A percentile compares a stretch with the other conserved stretches of the same genome.
These are phyloP conservation scores for Mariannaea sp. DNA, from an alignment of 2,329 filamentous ascomycete species.

Conservation along the genomic window DNA sequence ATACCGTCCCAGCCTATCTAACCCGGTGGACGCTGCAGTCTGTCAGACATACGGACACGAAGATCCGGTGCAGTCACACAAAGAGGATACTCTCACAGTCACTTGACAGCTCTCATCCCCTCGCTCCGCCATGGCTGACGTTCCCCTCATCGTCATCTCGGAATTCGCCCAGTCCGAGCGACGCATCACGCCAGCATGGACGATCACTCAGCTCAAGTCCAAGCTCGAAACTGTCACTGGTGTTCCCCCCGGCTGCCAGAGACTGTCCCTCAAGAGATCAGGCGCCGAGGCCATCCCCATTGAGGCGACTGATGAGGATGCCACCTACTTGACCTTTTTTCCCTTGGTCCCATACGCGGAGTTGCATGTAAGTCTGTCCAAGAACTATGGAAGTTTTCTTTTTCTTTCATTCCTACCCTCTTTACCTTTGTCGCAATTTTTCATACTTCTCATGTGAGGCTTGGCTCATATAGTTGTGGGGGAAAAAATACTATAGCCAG, in stretches of 20 bases:
- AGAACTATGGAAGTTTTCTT: slow-evolving; percentile 23
- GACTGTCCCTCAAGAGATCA: slow-evolving; percentile 70
- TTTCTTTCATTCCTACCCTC: slow-evolving; percentile 10
- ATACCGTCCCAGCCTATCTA: slow-evolving; percentile 9
- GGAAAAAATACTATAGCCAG: slow-evolving; percentile 27
- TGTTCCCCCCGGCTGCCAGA: slow-evolving; percentile 80
- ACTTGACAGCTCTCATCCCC: slow-evolving; percentile 10
- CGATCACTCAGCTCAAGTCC: slow-evolving; percentile 78
- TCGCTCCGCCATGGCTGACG: slow-evolving; percentile 63
- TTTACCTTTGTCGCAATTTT: background rate
- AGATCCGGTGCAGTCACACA: background rate
- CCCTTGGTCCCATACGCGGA: slow-evolving; percentile 76
- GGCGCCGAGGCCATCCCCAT: slow-evolving; percentile 65
- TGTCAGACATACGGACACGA: slow-evolving; percentile 4
- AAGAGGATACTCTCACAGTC: slow-evolving; percentile 5
- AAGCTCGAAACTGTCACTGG: slow-evolving; percentile 95
- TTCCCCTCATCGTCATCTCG: slow-evolving; percentile 75
- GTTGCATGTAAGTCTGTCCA: slow-evolving; percentile 69
- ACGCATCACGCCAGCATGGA: slow-evolving; percentile 91
- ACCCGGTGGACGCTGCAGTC: background rate
- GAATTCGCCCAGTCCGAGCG: slow-evolving; percentile 83
- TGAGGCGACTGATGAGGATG: slow-evolving; percentile 74
- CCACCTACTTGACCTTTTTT: slow-evolving; percentile 65
- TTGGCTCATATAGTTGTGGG: slow-evolving; percentile 12
- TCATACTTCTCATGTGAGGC: slow-evolving; percentile 11